These are phyloP conservation scores for Colletotrichum euphorbiae DNA, from an alignment of 2,329 filamentous ascomycete genomes.

Conservation along the genomic window DNA sequence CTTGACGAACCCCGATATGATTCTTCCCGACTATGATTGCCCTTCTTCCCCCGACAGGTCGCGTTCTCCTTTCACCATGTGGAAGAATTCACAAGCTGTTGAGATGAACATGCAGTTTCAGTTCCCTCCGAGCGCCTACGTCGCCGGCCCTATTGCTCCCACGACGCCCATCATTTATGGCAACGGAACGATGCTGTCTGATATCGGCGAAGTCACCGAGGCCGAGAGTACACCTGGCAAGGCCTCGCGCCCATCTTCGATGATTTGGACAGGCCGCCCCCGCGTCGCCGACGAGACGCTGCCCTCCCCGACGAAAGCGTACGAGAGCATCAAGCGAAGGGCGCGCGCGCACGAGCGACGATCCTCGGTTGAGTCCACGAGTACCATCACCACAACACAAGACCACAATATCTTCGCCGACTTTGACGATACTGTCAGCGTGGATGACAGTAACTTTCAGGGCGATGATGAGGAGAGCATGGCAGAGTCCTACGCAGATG, in stretches of 20 bases:
- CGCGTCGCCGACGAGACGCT: constrained; percentile 46
- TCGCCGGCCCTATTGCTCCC: constrained; percentile 60
- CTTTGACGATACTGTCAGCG: constrained; percentile 71
- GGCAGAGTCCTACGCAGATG: constrained; percentile 66
- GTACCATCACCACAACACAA: constrained; percentile 68
- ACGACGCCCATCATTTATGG: constrained; percentile 76
- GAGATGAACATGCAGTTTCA: constrained; percentile 50
- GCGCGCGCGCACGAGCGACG: constrained; percentile 61
- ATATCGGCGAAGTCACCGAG: constrained; percentile 70
- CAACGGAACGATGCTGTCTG: constrained; percentile 76
- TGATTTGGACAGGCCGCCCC: constrained; percentile 42
- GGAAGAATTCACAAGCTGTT: constrained; percentile 59
- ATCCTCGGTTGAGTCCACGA: constrained; percentile 69
- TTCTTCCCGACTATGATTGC: constrained; percentile 79
- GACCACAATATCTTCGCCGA: constrained; percentile 66
- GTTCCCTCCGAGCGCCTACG: constrained; percentile 58
- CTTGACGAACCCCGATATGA: constrained; percentile 94
- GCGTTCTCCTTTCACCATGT: constrained; percentile 63
- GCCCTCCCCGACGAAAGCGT: constrained; percentile 58
- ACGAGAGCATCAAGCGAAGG: constrained; percentile 58
- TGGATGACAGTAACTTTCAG: constrained; percentile 74
- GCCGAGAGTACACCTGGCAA: constrained; percentile 62
- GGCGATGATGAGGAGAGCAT: constrained; percentile 76
- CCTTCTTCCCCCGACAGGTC: constrained; percentile 64
- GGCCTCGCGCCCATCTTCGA: constrained; percentile 47